phyloP scores from a whole-genome alignment of 1,284 basidiomycete genomes.

The Cystobasidiaceae sp. region DNA sequence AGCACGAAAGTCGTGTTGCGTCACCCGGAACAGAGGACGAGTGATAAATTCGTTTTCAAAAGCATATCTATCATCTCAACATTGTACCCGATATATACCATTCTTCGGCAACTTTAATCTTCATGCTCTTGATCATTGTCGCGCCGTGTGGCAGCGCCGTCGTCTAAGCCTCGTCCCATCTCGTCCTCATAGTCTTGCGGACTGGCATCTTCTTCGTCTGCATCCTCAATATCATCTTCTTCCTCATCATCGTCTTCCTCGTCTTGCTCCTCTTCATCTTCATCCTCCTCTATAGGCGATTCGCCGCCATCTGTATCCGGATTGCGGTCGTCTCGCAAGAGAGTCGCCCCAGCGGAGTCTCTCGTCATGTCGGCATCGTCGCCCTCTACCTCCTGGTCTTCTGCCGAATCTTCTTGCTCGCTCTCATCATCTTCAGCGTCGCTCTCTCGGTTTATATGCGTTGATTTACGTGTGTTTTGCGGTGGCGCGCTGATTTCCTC shows the following conservation, averaged over 20 bases:
- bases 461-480: not conserved
- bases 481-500: not conserved
- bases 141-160: not conserved
- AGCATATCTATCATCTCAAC: too few relatives aligned
- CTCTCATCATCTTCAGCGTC: not conserved
- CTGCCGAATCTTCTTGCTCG: too few relatives aligned
- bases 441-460: not conserved
- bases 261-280: not conserved
- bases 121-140: not conserved
- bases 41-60: too few relatives aligned
- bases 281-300: not conserved
- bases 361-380: not conserved
- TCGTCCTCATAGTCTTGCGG: not conserved
- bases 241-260: not conserved
- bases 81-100: too few relatives aligned
- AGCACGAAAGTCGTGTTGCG: conserved; percentile 5
- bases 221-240: conserved; percentile 1
- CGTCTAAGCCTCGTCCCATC: conserved; percentile 2
- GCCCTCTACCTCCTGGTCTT: not conserved
- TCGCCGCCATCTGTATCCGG: not conserved
- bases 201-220: not conserved
- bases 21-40: not conserved
- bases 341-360: not conserved
- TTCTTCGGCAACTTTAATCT: too few relatives aligned
- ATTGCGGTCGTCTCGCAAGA: not conserved